phyloP scores from a whole-genome alignment of 192 early-diverging fungal species.

The Coemansia aciculifera region DNA sequence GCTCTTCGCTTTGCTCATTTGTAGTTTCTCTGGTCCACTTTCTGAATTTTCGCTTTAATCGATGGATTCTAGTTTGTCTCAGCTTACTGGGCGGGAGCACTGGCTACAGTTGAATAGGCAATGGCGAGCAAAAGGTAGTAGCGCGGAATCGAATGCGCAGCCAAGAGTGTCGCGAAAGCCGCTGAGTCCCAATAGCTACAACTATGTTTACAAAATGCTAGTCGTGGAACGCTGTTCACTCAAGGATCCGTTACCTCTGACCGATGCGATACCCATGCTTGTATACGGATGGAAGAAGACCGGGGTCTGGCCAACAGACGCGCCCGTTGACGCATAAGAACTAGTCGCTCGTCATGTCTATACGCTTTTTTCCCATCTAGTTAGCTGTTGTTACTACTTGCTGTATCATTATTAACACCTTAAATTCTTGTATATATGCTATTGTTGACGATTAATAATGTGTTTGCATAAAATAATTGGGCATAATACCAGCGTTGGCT shows the following conservation, averaged over 20 bases:
- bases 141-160: neutral
- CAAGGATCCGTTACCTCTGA: conserved; percentile 33
- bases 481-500: neutral
- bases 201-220: conserved; percentile 27
- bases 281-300: conserved; percentile 42
- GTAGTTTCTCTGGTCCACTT: neutral
- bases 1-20: neutral
- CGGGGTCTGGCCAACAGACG: conserved; percentile 39
- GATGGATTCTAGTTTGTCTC: conserved; percentile 10
- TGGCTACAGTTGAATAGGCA: conserved; percentile 37
- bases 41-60: neutral
- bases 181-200: conserved; percentile 25
- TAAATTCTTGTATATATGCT: neutral
- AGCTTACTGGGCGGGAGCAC: conserved; percentile 18
- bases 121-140: conserved; percentile 19
- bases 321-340: neutral
- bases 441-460: neutral
- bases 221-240: conserved; percentile 28
- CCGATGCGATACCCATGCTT: conserved; percentile 35
- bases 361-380: neutral
- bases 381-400: neutral
- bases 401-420: neutral
- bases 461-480: neutral
- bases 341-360: neutral
- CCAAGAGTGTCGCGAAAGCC: conserved; percentile 4